Evolutionary conservation across 768 basidiomycete species (phyloP), one percentile per base, ranked within the genome.

Genomic region (Tylopilus rubrobrunneus): DNA sequence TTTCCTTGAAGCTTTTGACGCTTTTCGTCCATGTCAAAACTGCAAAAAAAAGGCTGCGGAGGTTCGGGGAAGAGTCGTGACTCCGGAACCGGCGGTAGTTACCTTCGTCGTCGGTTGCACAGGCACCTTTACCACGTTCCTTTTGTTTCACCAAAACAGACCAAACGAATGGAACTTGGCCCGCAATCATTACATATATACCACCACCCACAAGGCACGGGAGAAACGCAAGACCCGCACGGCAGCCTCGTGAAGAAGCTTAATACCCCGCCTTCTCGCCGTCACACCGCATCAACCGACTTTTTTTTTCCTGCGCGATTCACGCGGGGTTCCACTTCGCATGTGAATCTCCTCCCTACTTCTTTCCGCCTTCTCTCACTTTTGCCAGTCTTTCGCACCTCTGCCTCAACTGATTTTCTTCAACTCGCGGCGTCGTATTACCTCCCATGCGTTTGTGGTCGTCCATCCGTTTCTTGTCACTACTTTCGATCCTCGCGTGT

Each of bases 401-500:
- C 31, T 31, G 8, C 31, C 8, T 31, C 31, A 31, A 8, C 31
- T 2, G 29, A 29, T 19, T 19, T 19, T 19, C 19, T 19, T 19
- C 19, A 19, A 19, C 19, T 1, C 1, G 19, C 19, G 19, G 25
- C 5, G 7, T 33, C 51, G 19, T 31, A 6, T 39, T 12, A 5
- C 10, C 31, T 31, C 28, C 1, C 49, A 62, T 65, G 63, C 51
- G 29, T 21, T 21, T 27, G 7, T 47, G n/a, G 8, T 11, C 46
- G 11, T 40, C 55, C 0, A 31, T 45, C 33, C 10, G 15, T 43
- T 34, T 34, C 19, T 19, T 51, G 40, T 19, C 45, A 7, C 55
- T 66, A 2, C 23, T 52, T 9, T 14, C 34, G 8, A 12, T 64
- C n/a, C 37, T 67, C n/a, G 45, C 56, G 23, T 41, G 31, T 4